phyloP scores from a whole-genome alignment of 2,329 filamentous ascomycete genomes.

The Mycosphaerella sp. region DNA sequence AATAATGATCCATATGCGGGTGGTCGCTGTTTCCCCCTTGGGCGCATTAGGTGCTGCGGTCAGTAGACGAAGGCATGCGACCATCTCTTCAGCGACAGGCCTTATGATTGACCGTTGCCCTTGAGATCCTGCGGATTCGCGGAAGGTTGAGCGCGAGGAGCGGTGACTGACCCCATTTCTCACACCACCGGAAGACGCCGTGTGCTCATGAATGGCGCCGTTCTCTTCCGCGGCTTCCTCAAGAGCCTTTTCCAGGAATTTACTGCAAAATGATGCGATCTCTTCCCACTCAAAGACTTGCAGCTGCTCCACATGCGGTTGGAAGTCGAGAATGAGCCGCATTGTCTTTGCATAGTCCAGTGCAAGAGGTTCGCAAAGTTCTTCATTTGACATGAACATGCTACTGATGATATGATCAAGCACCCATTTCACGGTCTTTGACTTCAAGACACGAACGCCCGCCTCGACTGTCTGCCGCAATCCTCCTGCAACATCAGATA shows the following conservation, averaged over 20 bases:
- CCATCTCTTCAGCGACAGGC: conserved; percentile 30
- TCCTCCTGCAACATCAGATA: conserved; percentile 63
- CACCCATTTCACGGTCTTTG: conserved; percentile 71
- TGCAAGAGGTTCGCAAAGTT: conserved; percentile 61
- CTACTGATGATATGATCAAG: conserved; percentile 76
- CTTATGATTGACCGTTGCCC: conserved; percentile 13
- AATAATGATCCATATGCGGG: conserved; percentile 26
- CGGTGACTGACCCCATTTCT: conserved; percentile 22
- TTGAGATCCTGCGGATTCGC: conserved; percentile 26
- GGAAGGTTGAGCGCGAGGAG: conserved; percentile 23
- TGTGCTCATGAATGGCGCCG: conserved; percentile 4
- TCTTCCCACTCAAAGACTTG: conserved; percentile 57
- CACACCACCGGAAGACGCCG: conserved; percentile 9
- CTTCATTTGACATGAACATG: conserved; percentile 49
- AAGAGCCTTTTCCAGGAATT: conserved; percentile 44
- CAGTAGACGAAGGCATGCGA: conserved; percentile 26
- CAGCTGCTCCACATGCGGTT: conserved; percentile 63
- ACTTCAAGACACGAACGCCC: conserved; percentile 55
- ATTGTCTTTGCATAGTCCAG: conserved; percentile 75
- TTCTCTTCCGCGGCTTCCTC: conserved; percentile 22
- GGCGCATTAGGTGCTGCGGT: conserved; percentile 30
- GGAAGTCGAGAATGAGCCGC: conserved; percentile 60
- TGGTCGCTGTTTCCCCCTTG: conserved; percentile 16
- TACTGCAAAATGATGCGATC: conserved; percentile 64
- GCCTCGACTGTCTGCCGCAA: conserved; percentile 66